phyloP scores from a whole-genome alignment of 2,329 filamentous ascomycete genomes.

The Fusarium denticulatum region DNA sequence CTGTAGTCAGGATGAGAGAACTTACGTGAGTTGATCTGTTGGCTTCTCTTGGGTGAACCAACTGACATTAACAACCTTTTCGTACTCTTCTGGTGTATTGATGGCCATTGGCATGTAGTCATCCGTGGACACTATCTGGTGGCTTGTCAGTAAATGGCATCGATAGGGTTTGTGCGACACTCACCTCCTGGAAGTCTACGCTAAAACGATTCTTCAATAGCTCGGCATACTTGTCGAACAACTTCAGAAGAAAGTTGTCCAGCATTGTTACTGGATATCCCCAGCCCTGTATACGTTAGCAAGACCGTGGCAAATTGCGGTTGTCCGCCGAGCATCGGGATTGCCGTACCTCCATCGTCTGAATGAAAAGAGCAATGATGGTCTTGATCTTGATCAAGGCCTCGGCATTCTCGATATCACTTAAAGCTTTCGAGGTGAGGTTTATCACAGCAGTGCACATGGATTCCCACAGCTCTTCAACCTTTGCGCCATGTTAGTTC shows the following conservation, averaged over 20 bases:
- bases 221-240: slow-evolving; percentile 95
- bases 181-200: slow-evolving; percentile 91
- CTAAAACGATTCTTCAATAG: slow-evolving; percentile 91
- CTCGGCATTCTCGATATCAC: slow-evolving; percentile 86
- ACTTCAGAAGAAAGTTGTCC: slow-evolving; percentile 83
- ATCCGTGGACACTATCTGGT: slow-evolving; percentile 81
- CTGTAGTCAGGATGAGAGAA: slow-evolving; percentile 19
- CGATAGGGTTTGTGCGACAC: neutral
- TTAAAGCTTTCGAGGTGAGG: slow-evolving; percentile 81
- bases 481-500: slow-evolving; percentile 57
- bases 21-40: slow-evolving; percentile 77
- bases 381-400: slow-evolving; percentile 94
- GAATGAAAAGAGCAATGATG: slow-evolving; percentile 91
- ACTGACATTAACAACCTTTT: slow-evolving; percentile 94
- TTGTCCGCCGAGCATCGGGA: slow-evolving; percentile 73
- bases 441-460: slow-evolving; percentile 91
- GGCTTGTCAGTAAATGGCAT: slow-evolving; percentile 3
- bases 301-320: slow-evolving; percentile 49
- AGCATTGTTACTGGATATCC: slow-evolving; percentile 84
- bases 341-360: slow-evolving; percentile 93
- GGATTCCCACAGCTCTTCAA: slow-evolving; percentile 98
- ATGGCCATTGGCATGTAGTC: slow-evolving; percentile 99
- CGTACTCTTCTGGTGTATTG: slow-evolving; percentile 87
- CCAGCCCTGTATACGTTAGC: slow-evolving; percentile 89
- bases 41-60: slow-evolving; percentile 92